Evolutionary conservation across 192 early-diverging fungal genomes (phyloP).

Genomic region (Kickxella alabastrina): DNA sequence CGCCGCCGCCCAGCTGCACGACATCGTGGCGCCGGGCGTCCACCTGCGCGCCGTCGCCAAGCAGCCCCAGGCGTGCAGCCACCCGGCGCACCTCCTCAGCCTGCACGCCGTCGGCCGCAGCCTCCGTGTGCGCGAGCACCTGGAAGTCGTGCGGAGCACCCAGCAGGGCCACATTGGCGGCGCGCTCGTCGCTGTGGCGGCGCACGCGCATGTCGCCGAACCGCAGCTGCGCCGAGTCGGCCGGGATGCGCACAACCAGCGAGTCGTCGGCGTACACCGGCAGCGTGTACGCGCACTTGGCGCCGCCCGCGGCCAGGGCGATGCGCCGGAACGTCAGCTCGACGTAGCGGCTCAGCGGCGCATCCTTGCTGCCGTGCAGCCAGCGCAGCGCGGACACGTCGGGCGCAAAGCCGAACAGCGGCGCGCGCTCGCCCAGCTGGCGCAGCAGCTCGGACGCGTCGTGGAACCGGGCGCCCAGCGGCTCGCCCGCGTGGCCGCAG

Average conservation of each 20-base stretch:
- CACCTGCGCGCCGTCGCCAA: too few relatives aligned
- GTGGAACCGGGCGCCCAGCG: slow-evolving; percentile 12
- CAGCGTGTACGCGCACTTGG: slow-evolving; percentile 8
- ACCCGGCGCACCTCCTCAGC: not conserved
- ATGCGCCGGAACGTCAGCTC: slow-evolving; percentile 8
- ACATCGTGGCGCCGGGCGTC: not conserved
- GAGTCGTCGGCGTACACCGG: slow-evolving; percentile 9
- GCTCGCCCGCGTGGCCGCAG: slow-evolving; percentile 2
- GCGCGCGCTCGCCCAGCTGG: slow-evolving; percentile 6
- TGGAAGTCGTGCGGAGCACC: slow-evolving; percentile 29
- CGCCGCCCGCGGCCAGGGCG: not conserved
- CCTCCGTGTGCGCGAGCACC: not conserved
- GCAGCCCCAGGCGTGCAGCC: not conserved
- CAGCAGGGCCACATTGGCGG: slow-evolving; percentile 25
- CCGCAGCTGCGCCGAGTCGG: slow-evolving; percentile 3
- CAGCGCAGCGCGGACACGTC: slow-evolving; percentile 35
- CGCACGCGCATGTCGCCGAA: slow-evolving; percentile 11
- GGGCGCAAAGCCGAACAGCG: slow-evolving; percentile 33
- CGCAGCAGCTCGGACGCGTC: slow-evolving; percentile 22
- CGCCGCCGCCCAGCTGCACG: slow-evolving; percentile 5
- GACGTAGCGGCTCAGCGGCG: slow-evolving; percentile 7
- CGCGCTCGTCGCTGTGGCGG: not conserved
- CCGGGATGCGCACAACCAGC: slow-evolving; percentile 18
- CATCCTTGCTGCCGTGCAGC: slow-evolving; percentile 10
- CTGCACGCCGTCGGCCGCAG: slow-evolving; percentile 4